Base-by-base conservation (phyloP, 2,329 filamentous ascomycete species). In the Diaporthe capsici region DNA sequence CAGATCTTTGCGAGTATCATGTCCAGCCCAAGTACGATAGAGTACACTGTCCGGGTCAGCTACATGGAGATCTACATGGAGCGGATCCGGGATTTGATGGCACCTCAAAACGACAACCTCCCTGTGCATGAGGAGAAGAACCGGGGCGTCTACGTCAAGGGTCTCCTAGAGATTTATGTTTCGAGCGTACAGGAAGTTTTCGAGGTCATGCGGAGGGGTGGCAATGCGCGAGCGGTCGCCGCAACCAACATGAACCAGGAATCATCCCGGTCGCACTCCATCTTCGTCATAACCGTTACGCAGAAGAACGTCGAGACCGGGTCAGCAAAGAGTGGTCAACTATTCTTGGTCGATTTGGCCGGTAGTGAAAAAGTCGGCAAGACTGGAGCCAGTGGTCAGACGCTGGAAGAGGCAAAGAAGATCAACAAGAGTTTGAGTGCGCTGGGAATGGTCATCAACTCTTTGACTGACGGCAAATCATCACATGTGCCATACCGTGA, bases 21-120 rank as follows among this genome's bases (percentile, higher is more conserved):
- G 86, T 92, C 94, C 31, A 98, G 95, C 80, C 95, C 96, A 58
- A 93, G 93, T 81, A 98, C 95, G 79, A 98, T 98, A 84, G 97
- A 98, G 86, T 98, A 98, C 85, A 98, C 96, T n/a, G 96, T 99
- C 72, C 92, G 96, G 74, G 96, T 98, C 82, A 98, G 95, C 85
- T 98, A 98, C 86, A 98, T 99, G 96, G 97, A 99, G 86, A 98
- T 99, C 79, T 99, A 99, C 88, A 99, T 98, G 97, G 97, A 99
- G 87, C 92, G 94, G 80, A 98, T 99, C 84, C 92, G 96, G 81
- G 97, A 99, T 91, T 86, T 99, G 81, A 88, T 99, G 78, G 92
- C 94, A 34, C 97, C 97, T 15, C 94, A 96, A 76, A 98, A 98
- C 85, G 96, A 98, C 87, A 98, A 98, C 82, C 88, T 99, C 71